Conservation (phyloP, 352 stramenopile genomes). For the Nothophytophthora sp. region DNA sequence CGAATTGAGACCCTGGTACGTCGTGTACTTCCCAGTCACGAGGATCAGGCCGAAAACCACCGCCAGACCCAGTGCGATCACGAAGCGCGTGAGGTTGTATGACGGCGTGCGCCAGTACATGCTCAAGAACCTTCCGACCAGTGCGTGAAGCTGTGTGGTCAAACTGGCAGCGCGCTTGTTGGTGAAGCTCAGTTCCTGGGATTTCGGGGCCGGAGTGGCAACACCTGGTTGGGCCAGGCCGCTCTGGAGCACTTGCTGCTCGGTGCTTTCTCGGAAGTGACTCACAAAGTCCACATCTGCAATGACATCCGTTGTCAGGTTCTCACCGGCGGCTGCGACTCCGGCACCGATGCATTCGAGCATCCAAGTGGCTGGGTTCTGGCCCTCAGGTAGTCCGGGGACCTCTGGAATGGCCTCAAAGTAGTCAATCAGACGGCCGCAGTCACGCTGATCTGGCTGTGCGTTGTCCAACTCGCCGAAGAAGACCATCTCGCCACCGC, state of each 20-base stretch:
- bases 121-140: conserved; percentile 38
- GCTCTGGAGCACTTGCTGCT: conserved; percentile 12
- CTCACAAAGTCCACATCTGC: conserved; percentile 21
- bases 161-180: conserved; percentile 33
- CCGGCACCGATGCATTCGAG: conserved; percentile 52
- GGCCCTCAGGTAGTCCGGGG: conserved; percentile 19
- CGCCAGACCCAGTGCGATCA: conserved; percentile 53
- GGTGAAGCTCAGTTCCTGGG: conserved; percentile 24
- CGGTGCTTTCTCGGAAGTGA: conserved; percentile 22
- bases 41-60: conserved; percentile 73
- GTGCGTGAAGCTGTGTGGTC: conserved; percentile 24
- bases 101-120: conserved; percentile 84
- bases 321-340: conserved; percentile 9
- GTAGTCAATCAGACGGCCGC: conserved; percentile 33
- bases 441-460: conserved; percentile 8
- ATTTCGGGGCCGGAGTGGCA: conserved; percentile 4
- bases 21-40: conserved; percentile 25
- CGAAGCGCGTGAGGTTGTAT: conserved; percentile 78
- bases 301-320: conserved; percentile 5
- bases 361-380: conserved; percentile 83
- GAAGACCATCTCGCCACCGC: conserved; percentile 54
- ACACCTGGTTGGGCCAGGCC: conserved; percentile 26
- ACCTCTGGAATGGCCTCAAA: conserved; percentile 34
- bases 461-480: conserved; percentile 38
- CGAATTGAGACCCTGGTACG: conserved; percentile 33